A percentile compares a stretch with the other conserved stretches of the same genome.
phyloP scores from a whole-genome alignment of 2,329 filamentous ascomycete species.

The Cercospora citrullina region DNA sequence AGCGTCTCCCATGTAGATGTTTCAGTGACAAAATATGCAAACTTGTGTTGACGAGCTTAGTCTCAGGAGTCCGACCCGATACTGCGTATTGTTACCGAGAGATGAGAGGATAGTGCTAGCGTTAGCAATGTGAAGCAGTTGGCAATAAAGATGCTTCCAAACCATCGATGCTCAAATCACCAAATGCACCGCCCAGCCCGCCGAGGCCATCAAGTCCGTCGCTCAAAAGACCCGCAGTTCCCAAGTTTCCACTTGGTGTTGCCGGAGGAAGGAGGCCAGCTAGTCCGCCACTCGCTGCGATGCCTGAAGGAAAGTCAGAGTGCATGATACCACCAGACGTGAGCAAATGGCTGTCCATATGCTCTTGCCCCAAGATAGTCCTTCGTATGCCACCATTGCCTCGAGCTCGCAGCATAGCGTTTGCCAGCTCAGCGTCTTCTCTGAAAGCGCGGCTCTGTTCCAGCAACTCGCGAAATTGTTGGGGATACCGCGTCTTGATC shows the following conservation, averaged over 20 bases:
- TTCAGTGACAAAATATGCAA: not conserved
- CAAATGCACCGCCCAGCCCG: not conserved
- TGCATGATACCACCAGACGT: not conserved
- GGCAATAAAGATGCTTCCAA: not conserved
- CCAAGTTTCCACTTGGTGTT: not conserved
- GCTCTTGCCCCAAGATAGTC: not conserved
- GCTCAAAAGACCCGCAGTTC: not conserved
- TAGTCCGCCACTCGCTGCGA: not conserved
- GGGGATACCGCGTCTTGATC: slow-evolving; percentile 6
- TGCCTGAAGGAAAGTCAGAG: not conserved
- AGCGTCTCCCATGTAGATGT: not conserved
- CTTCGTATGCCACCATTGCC: not conserved
- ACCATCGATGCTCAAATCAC: not conserved
- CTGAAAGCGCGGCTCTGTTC: slow-evolving; percentile 15
- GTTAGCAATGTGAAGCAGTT: not conserved
- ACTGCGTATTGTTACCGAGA: not conserved
- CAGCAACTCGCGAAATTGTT: slow-evolving; percentile 2
- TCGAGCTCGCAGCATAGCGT: not conserved
- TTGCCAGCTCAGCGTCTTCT: slow-evolving; percentile 12
- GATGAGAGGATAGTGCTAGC: not conserved
- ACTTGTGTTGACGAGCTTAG: not conserved
- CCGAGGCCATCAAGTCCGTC: not conserved
- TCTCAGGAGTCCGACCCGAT: not conserved
- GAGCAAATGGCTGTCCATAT: not conserved
- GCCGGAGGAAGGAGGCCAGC: not conserved